Base-by-base conservation (phyloP, 805 yeast genomes). In the Saccharomycopsis selenospora region DNA sequence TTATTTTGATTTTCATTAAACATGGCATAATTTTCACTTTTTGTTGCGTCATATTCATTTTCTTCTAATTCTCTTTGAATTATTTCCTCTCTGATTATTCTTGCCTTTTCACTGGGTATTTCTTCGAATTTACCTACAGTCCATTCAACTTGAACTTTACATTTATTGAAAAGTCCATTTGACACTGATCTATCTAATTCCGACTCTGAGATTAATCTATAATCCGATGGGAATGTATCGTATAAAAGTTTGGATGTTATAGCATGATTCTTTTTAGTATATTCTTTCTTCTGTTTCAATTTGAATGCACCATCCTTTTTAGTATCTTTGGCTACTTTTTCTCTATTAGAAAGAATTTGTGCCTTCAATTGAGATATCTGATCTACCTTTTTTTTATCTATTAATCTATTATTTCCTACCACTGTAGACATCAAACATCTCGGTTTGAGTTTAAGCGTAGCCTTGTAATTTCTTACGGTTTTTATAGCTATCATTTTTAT, bases 111-210 rank as follows among this genome's bases (percentile, higher is more conserved):
- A 29, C 79, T 82, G 0, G 88, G 91, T 3, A 83, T 77, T 18
- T 77, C 75, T 10, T 64, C 55, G 51, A 74, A 80, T 4, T 66
- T 61, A 4, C 70, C 73, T 18, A 75, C 67, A 13, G 82, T 73
- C 88, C 89, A 82, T 55, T 81, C 85, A 38, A 77, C 66, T 20
- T 62, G 60, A 2, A 76, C 68, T 17, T 65, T 65, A 0, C 80
- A 66, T 2, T 60, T 59, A 50, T 74, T 71, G 59, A 82, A 78
- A 53, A 75, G 69, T n/a, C 62, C 62, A 43, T 65, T 66, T 11
- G 46, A 26, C 6, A 42, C 22, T 2, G 48, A 42, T 17, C 28
- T 30, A 3, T 50, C 62, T 28, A 55, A 52, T 17, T 48, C 52
- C 33, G 45, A 41, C 50, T 33, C 36, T 2, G 50, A 46, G 13